Evolutionary conservation across 768 basidiomycete species (phyloP).

Genomic region (Podaxis carcinomalis): DNA sequence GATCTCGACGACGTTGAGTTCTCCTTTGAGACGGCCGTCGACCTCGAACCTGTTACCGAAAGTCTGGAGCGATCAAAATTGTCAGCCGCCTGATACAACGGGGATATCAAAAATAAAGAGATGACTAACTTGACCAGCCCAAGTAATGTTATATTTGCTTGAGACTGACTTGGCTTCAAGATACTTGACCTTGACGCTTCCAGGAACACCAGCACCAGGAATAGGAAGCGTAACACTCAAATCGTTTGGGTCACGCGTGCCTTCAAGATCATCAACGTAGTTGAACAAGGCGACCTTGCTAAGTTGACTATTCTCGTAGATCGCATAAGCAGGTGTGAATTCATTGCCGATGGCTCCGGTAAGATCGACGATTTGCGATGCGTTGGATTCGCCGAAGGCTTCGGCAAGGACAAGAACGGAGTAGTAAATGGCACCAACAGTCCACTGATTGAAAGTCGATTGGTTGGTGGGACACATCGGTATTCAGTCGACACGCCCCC

Average conservation of each 20-base stretch:
- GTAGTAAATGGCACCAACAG: slow-evolving; percentile 72
- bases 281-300: slow-evolving; percentile 69
- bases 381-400: slow-evolving; percentile 60
- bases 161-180: slow-evolving; percentile 51
- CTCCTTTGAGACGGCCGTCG: slow-evolving; percentile 64
- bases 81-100: neutral
- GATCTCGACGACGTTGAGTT: slow-evolving; percentile 51
- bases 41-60: slow-evolving; percentile 57
- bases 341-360: slow-evolving; percentile 43
- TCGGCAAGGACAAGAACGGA: slow-evolving; percentile 69
- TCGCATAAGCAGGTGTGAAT: slow-evolving; percentile 63
- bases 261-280: slow-evolving; percentile 58
- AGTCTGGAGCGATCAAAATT: slow-evolving; percentile 35
- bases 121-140: slow-evolving; percentile 65
- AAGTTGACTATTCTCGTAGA: slow-evolving; percentile 68
- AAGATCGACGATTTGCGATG: slow-evolving; percentile 65
- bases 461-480: slow-evolving; percentile 39
- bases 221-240: slow-evolving; percentile 43
- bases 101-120: neutral
- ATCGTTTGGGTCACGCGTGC: slow-evolving; percentile 41
- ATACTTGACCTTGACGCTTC: slow-evolving; percentile 51
- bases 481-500: neutral
- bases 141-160: slow-evolving; percentile 63
- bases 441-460: slow-evolving; percentile 61
- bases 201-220: slow-evolving; percentile 39